A percentile compares a stretch with the other conserved stretches of the same genome.
Conservation (phyloP, 495 filamentous ascomycete species). For the Achaetomiella virescens region DNA sequence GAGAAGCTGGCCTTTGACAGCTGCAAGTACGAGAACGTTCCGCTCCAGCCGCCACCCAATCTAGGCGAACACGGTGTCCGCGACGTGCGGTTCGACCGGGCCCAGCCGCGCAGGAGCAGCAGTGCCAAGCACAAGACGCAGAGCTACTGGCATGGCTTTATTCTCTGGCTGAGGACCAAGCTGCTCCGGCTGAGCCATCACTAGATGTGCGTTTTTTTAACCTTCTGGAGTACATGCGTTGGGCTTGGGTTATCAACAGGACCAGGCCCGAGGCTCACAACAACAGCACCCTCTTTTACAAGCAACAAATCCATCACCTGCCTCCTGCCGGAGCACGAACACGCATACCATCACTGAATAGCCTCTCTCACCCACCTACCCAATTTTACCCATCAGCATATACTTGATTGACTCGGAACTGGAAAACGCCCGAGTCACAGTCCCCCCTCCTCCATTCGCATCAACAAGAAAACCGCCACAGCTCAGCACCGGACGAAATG, state of each 20-base stretch:
- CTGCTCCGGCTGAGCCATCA: conserved; percentile 34
- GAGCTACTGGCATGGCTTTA: conserved; percentile 46
- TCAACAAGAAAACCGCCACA: no score
- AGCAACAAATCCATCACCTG: neutral
- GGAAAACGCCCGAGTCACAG: no score
- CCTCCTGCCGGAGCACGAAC: no score
- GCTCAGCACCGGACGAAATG: no score
- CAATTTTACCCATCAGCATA: no score
- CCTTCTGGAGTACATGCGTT: neutral
- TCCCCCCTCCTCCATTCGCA: no score
- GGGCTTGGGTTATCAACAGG: neutral
- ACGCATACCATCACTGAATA: no score
- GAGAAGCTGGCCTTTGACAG: conserved; percentile 30
- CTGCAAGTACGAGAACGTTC: conserved; percentile 40
- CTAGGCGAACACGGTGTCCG: conserved; percentile 24
- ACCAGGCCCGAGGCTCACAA: neutral
- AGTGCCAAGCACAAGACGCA: conserved; percentile 49
- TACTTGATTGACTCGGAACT: no score
- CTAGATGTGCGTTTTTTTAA: conserved; percentile 9
- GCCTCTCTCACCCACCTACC: no score
- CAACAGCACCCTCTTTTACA: neutral
- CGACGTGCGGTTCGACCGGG: conserved; percentile 31
- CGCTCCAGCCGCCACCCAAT: conserved; percentile 22
- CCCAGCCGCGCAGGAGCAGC: conserved; percentile 29
- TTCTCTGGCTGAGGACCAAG: conserved; percentile 51